These are phyloP conservation scores for Neurospora sp. DNA, from an alignment of 495 filamentous ascomycete species.

Conservation along the genomic window DNA sequence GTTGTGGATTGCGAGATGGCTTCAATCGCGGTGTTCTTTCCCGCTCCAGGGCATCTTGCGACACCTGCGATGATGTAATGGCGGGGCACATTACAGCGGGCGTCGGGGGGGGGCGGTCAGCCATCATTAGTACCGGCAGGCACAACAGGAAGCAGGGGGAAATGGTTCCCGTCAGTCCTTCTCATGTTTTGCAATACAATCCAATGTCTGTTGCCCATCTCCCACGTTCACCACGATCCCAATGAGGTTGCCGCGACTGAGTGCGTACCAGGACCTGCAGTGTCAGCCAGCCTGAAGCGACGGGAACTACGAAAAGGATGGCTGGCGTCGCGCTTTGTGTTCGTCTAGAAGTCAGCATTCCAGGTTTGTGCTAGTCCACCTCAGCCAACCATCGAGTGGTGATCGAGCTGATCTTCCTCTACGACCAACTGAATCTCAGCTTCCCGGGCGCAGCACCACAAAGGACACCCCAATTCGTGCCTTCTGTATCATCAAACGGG, in stretches of 20 bases:
- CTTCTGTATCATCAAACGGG: background rate
- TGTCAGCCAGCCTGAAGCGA: background rate
- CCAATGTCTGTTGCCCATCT: background rate
- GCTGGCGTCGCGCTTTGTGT: background rate
- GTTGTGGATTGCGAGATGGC: background rate
- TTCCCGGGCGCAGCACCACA: background rate
- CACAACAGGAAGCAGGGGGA: background rate
- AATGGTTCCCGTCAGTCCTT: background rate
- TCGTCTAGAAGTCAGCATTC: background rate
- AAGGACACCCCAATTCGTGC: background rate
- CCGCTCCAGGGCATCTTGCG: background rate
- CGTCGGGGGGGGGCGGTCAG: background rate
- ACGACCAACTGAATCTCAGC: background rate
- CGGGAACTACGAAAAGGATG: background rate
- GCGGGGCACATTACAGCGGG: conserved; percentile 2
- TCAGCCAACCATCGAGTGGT: background rate
- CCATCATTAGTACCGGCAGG: background rate
- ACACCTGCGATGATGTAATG: conserved; percentile 12
- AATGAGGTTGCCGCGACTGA: background rate
- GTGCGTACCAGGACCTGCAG: background rate
- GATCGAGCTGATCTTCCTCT: background rate
- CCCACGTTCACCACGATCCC: background rate
- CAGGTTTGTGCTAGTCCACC: background rate
- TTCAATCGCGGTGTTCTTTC: background rate
- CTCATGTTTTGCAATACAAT: background rate